These are phyloP conservation scores for Paspalum vaginatum DNA, from an alignment of 176 grass and related monocot species.

Conservation along the genomic window DNA sequence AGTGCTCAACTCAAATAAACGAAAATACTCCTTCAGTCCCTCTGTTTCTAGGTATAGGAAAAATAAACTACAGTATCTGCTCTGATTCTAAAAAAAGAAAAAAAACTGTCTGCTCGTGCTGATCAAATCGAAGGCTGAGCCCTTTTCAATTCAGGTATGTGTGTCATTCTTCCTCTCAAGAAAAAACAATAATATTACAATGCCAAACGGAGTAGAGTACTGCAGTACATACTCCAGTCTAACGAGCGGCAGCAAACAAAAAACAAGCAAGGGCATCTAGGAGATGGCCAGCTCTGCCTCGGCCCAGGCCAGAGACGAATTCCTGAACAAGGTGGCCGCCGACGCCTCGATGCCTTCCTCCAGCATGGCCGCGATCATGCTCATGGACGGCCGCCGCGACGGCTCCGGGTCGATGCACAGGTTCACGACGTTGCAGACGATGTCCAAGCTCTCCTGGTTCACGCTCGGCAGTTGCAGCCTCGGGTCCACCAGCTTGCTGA, in stretches of 20 bases:
- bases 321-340: conserved; percentile 52
- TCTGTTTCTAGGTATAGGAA: too few relatives aligned
- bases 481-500: conserved; percentile 61
- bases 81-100: background rate
- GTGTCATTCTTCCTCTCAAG: background rate
- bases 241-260: background rate
- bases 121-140: background rate
- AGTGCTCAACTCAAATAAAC: too few relatives aligned
- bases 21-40: too few relatives aligned
- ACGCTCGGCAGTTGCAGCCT: conserved; percentile 62
- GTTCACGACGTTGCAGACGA: conserved; percentile 82
- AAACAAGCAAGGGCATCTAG: conserved; percentile 35
- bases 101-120: background rate
- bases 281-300: conserved; percentile 75
- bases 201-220: background rate
- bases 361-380: conserved; percentile 73
- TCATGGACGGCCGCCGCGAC: conserved; percentile 81
- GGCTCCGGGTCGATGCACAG: conserved; percentile 83
- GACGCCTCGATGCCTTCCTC: conserved; percentile 81
- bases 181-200: background rate
- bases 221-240: background rate
- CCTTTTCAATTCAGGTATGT: background rate
- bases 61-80: too few relatives aligned
- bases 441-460: conserved; percentile 62
- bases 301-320: conserved; percentile 83